phyloP scores from a whole-genome alignment of 805 yeast genomes.

The Candida gorgasii region DNA sequence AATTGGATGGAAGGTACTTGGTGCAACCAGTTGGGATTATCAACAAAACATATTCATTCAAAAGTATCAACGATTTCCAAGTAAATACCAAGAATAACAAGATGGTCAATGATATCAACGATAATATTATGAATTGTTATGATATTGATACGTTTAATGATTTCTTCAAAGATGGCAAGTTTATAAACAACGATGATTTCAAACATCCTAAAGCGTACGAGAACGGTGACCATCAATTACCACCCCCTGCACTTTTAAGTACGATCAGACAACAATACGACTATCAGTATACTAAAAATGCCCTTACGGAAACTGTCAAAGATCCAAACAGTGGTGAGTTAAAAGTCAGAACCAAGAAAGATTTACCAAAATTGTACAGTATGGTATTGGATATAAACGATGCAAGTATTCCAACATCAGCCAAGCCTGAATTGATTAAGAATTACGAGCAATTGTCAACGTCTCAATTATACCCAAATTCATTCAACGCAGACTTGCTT shows the following conservation, averaged over 20 bases:
- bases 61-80: constrained; percentile 90
- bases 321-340: constrained; percentile 61
- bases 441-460: constrained; percentile 30
- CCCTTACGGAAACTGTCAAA: constrained; percentile 49
- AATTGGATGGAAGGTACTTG: constrained; percentile 29
- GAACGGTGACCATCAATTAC: constrained; percentile 54
- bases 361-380: constrained; percentile 53
- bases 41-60: constrained; percentile 68
- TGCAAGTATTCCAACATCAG: constrained; percentile 47
- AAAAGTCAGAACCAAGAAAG: constrained; percentile 45
- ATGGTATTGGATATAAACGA: constrained; percentile 50
- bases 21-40: constrained; percentile 67
- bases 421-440: constrained; percentile 48
- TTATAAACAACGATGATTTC: constrained; percentile 29
- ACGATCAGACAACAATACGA: constrained; percentile 73
- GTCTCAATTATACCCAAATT: constrained; percentile 35
- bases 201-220: constrained; percentile 23
- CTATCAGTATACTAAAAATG: constrained; percentile 76
- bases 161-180: constrained; percentile 26
- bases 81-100: constrained; percentile 57
- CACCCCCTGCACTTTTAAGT: constrained; percentile 87
- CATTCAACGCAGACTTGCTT: constrained; percentile 33
- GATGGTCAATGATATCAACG: constrained; percentile 27
- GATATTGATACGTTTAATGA: constrained; percentile 26
- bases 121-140: constrained; percentile 22